Evolutionary conservation across 352 stramenopile genomes (phyloP).

Genomic region (Globisporangium echinulatum): DNA sequence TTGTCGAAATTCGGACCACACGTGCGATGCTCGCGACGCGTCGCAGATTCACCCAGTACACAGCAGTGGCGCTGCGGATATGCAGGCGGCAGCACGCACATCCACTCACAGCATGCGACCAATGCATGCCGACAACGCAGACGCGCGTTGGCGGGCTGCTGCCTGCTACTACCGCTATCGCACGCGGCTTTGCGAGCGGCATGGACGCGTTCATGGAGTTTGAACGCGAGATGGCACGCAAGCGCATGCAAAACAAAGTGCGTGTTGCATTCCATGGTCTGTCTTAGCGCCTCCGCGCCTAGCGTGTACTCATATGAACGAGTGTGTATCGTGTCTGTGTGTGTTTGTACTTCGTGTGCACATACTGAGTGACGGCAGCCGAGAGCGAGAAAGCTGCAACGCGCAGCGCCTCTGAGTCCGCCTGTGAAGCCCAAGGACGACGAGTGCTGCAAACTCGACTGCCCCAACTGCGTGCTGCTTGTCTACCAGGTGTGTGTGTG

Average conservation of each 20-base stretch:
- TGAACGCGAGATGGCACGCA: slow-evolving; percentile 73
- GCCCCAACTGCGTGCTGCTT: slow-evolving; percentile 81
- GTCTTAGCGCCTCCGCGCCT: no score
- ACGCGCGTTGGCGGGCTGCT: background rate
- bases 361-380: slow-evolving; percentile 6
- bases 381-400: slow-evolving; percentile 9
- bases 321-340: background rate
- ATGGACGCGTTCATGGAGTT: slow-evolving; percentile 87
- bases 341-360: background rate
- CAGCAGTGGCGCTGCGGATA: background rate
- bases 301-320: background rate
- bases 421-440: slow-evolving; percentile 65
- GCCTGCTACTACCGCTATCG: background rate
- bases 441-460: slow-evolving; percentile 82
- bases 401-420: slow-evolving; percentile 30
- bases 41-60: background rate
- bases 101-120: background rate
- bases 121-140: background rate
- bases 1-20: no score
- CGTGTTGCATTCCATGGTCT: slow-evolving; percentile 1
- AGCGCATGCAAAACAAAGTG: slow-evolving; percentile 39
- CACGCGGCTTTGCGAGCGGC: slow-evolving; percentile 23
- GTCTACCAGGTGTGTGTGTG: slow-evolving; percentile 59
- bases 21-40: slow-evolving; percentile 1
- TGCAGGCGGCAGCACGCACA: background rate